Percentiles rank a stretch among this genome's conserved stretches.
phyloP scores from a whole-genome alignment of 148 eudicot genomes.

The Camellia sinensis region DNA sequence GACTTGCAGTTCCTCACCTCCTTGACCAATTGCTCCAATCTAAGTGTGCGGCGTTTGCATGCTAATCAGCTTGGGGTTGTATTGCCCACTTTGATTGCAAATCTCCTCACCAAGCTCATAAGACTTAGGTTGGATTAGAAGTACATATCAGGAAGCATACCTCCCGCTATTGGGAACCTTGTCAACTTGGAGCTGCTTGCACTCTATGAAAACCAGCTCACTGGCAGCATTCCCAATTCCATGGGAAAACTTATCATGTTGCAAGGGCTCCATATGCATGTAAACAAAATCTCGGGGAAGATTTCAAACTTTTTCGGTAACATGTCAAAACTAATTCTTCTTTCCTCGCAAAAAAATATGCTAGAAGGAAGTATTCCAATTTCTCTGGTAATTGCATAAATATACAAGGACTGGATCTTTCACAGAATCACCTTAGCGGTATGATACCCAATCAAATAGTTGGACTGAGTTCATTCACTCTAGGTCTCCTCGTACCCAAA shows the following conservation, averaged over 20 bases:
- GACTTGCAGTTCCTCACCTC: slow-evolving; percentile 3
- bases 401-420: not conserved
- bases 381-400: not conserved
- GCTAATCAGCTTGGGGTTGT: not conserved
- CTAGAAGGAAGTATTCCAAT: slow-evolving; percentile 9
- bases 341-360: not conserved
- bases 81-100: not conserved
- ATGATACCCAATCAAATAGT: not conserved
- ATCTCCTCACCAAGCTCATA: not conserved
- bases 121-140: not conserved
- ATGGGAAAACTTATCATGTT: not conserved
- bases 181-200: not conserved
- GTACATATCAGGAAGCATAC: slow-evolving; percentile 12
- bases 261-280: not conserved
- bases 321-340: not conserved
- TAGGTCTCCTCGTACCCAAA: not conserved
- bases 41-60: too few species aligned
- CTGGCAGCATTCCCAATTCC: slow-evolving; percentile 2
- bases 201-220: not conserved
- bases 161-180: slow-evolving; percentile 2
- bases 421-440: not conserved
- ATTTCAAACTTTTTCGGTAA: slow-evolving; percentile 8
- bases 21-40: slow-evolving; percentile 8
- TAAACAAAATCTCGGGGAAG: not conserved
- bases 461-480: not conserved